phyloP scores from a whole-genome alignment of 805 yeast species.

The Phaffomyces opuntiae region DNA sequence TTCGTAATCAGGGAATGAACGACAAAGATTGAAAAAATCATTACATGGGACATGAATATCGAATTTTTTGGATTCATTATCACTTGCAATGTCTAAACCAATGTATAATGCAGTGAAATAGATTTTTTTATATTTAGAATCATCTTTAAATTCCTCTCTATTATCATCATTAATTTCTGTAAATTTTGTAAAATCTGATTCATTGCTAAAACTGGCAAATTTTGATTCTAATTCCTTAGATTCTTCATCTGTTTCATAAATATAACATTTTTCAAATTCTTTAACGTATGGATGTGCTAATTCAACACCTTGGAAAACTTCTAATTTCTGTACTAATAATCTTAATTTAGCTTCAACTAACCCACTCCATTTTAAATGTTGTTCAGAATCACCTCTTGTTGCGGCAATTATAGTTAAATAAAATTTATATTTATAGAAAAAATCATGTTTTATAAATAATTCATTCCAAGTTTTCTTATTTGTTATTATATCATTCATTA shows the following conservation, averaged over 20 bases:
- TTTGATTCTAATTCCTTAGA: constrained; percentile 49
- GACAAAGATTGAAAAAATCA: constrained; percentile 78
- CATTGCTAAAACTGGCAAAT: constrained; percentile 57
- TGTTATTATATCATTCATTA: constrained; percentile 58
- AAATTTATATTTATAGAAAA: constrained; percentile 78
- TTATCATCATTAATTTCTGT: constrained; percentile 28
- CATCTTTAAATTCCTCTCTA: constrained; percentile 27
- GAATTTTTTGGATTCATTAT: constrained; percentile 47
- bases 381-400: constrained; percentile 67
- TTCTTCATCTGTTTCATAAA: constrained; percentile 45
- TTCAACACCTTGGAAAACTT: constrained; percentile 63
- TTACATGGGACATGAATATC: constrained; percentile 87
- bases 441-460: constrained; percentile 71
- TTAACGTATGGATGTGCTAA: constrained; percentile 89
- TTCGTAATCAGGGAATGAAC: constrained; percentile 65
- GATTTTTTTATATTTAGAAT: constrained; percentile 26
- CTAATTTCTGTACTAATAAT: constrained; percentile 75
- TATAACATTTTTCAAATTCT: constrained; percentile 52
- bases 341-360: constrained; percentile 86
- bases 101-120: constrained; percentile 72
- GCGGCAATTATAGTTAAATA: constrained; percentile 78
- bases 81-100: constrained; percentile 50
- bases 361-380: constrained; percentile 88
- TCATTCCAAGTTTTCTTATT: constrained; percentile 70
- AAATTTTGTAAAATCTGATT: constrained; percentile 31